These are phyloP conservation scores for Fragaria vesca DNA, from an alignment of 306 rosid species.

Conservation along the genomic window DNA sequence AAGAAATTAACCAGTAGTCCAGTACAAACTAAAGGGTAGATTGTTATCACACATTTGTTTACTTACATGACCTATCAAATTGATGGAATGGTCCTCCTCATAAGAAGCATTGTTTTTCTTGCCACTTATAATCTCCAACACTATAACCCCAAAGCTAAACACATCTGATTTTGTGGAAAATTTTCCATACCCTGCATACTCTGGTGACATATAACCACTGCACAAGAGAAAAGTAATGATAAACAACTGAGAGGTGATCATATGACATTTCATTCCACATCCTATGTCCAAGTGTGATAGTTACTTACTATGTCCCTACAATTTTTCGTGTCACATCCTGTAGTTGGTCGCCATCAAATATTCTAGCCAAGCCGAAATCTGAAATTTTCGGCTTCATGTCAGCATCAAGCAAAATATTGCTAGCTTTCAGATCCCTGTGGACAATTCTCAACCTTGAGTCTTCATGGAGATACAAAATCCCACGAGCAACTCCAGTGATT, in stretches of 20 bases:
- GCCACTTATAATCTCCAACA: not conserved
- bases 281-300: not conserved
- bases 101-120: not conserved
- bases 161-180: slow-evolving; percentile 3
- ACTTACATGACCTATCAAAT: not conserved
- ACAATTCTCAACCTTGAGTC: slow-evolving; percentile 39
- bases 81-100: not conserved
- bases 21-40: not conserved
- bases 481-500: not conserved
- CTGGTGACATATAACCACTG: slow-evolving; percentile 7
- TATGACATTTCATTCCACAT: not conserved
- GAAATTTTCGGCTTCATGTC: slow-evolving; percentile 37
- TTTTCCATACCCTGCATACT: not conserved
- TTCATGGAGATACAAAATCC: slow-evolving; percentile 14
- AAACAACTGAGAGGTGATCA: not conserved
- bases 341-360: slow-evolving; percentile 45
- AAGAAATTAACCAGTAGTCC: no score
- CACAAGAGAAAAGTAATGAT: slow-evolving; percentile 4
- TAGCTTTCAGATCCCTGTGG: not conserved
- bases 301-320: slow-evolving; percentile 64
- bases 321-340: slow-evolving; percentile 37
- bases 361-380: slow-evolving; percentile 72
- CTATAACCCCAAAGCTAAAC: not conserved
- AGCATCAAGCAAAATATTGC: not conserved
- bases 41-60: slow-evolving; percentile 7